Evolutionary conservation across 768 basidiomycete genomes (phyloP), one percentile per base, ranked within the genome.

Genomic region (Suillus lakei): DNA sequence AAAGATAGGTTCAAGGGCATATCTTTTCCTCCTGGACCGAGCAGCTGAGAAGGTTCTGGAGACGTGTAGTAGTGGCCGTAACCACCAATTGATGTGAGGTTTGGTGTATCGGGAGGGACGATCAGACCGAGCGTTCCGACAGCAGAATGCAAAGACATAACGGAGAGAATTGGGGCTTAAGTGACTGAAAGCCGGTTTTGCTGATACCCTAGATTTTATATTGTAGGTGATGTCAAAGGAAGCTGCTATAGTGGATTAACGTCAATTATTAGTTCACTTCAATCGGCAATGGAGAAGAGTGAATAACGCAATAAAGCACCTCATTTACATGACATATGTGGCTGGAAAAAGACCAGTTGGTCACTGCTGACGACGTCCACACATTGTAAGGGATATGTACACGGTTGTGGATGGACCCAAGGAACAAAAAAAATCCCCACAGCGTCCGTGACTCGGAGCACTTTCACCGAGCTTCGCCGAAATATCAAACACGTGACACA

Each of bases 281-380:
- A 13, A 41, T 41, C 26, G 58, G 18, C 5, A 59, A 41, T 28
- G 26, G 21, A 59, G 58, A 59, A 59, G 39, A 41, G 41, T 59
- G 38, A 59, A 59, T 59, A 41, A 59, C 58, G 28, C 39, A 41
- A 41, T 54, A 26, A 58, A 58, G 58, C 58, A 59, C 58, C 58
- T 59, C 58, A 58, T 59, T 59, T 41, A 41, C 18, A 59, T 15
- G 58, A 6, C 26, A 21, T 59, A 28, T 32, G 9, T 7, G 9
- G 15, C 15, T 10, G 23, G 23, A 26, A 26, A 26, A 58, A 38
- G 39, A 30, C 39, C 39, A 59, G 3, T 41, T 30, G 58, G 5
- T 59, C 58, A 41, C 26, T 59, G 58, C 28, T 21, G 26, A 3
- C 23, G 9, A 18, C 26, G 56, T 38, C 38, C 36, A 12, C 58